A percentile compares a stretch with the other conserved stretches of the same genome.
Conservation (phyloP, 2,329 filamentous ascomycete species). For the Ascochyta rabiei region DNA sequence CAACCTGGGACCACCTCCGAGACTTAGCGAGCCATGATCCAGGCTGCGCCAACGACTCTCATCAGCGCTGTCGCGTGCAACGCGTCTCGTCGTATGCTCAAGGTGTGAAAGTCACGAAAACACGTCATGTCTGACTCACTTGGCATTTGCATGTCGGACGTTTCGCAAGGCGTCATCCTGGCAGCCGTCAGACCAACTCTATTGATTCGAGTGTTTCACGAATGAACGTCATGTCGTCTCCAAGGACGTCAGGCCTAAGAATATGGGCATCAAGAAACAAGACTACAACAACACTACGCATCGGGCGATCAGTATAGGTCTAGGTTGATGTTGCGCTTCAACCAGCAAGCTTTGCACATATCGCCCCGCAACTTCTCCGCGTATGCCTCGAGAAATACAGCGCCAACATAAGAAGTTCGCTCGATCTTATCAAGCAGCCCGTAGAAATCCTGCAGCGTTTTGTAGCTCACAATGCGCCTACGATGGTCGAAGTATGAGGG, state of each 20-base stretch:
- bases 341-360: slow-evolving; percentile 34
- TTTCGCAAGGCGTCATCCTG: neutral
- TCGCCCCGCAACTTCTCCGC: slow-evolving; percentile 33
- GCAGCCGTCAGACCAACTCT: neutral
- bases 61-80: slow-evolving; percentile 22
- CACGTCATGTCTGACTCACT: slow-evolving; percentile 28
- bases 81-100: neutral
- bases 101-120: slow-evolving; percentile 26
- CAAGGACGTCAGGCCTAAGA: neutral
- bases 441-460: slow-evolving; percentile 35
- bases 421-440: slow-evolving; percentile 35
- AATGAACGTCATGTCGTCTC: neutral
- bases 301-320: neutral
- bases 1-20: slow-evolving; percentile 18
- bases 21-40: slow-evolving; percentile 27
- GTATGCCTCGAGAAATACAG: slow-evolving; percentile 32
- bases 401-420: slow-evolving; percentile 23
- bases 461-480: slow-evolving; percentile 24
- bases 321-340: slow-evolving; percentile 22
- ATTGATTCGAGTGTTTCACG: neutral
- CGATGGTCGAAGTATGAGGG: neutral
- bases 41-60: slow-evolving; percentile 24
- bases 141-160: neutral
- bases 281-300: neutral
- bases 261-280: neutral